Evolutionary conservation across 306 rosid genomes (phyloP).

Genomic region (Medicago ruthenica): DNA sequence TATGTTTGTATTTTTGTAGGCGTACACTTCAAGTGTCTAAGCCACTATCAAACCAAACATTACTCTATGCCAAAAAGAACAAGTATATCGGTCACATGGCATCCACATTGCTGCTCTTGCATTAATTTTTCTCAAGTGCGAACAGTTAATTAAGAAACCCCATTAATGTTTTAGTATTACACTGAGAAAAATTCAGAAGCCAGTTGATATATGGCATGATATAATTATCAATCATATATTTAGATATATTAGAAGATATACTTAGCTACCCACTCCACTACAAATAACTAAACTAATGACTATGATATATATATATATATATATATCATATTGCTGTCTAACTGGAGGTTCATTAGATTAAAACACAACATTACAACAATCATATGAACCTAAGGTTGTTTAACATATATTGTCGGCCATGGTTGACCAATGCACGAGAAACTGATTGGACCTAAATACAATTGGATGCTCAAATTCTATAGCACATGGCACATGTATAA

Average conservation of each 20-base stretch:
- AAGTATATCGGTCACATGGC: constrained; percentile 49
- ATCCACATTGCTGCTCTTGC: constrained; percentile 32
- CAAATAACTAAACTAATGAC: constrained; percentile 27
- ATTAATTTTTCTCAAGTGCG: constrained; percentile 24
- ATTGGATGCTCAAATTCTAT: constrained; percentile 8
- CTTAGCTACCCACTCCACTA: constrained; percentile 57
- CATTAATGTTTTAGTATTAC: constrained; percentile 1
- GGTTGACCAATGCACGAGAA: constrained; percentile 46
- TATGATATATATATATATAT: too few species aligned
- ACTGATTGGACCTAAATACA: constrained; percentile 35
- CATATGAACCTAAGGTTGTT: constrained; percentile 16
- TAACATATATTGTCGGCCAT: constrained; percentile 49
- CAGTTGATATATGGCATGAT: too few species aligned
- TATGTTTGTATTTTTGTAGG: too few species aligned
- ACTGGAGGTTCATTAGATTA: constrained; percentile 31
- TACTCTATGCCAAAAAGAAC: constrained; percentile 4
- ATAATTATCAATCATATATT: background rate
- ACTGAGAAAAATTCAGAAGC: background rate
- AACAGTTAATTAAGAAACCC: background rate
- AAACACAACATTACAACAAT: constrained; percentile 36
- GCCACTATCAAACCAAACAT: constrained; percentile 38
- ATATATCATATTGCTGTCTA: constrained; percentile 39
- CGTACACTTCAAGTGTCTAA: too few species aligned
- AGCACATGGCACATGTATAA: constrained; percentile 2
- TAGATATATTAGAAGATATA: constrained; percentile 25